Conservation (phyloP, 2,329 filamentous ascomycete species). For the Karstenula rhodostoma region DNA sequence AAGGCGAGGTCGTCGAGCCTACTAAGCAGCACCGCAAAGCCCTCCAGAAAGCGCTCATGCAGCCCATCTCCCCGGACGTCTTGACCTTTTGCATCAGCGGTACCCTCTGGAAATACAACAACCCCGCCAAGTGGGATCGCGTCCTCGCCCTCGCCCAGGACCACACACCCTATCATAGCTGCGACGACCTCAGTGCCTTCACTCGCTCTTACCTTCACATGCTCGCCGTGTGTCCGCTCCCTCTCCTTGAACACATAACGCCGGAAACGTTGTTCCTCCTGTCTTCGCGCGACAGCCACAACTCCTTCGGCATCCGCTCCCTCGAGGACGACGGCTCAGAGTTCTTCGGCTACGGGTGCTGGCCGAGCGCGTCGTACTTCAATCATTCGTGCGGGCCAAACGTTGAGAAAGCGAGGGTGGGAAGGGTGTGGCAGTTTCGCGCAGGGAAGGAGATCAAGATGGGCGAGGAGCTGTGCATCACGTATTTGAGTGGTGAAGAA, state of each 20-base stretch:
- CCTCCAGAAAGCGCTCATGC: slow-evolving; percentile 38
- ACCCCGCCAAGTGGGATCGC: slow-evolving; percentile 40
- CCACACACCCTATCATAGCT: slow-evolving; percentile 51
- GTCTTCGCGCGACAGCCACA: slow-evolving; percentile 54
- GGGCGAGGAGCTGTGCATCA: slow-evolving; percentile 58
- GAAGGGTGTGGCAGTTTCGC: slow-evolving; percentile 53
- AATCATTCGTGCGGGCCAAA: slow-evolving; percentile 59
- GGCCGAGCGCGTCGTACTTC: slow-evolving; percentile 58
- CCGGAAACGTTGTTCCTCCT: slow-evolving; percentile 45
- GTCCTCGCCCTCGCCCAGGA: slow-evolving; percentile 53
- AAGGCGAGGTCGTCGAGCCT: slow-evolving; percentile 18
- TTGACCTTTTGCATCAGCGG: slow-evolving; percentile 55
- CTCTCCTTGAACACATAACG: slow-evolving; percentile 46
- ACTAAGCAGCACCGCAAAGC: slow-evolving; percentile 47
- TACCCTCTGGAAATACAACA: slow-evolving; percentile 42
- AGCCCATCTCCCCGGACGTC: slow-evolving; percentile 46
- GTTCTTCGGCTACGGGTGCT: slow-evolving; percentile 59
- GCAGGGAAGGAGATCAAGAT: slow-evolving; percentile 43
- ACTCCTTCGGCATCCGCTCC: slow-evolving; percentile 57
- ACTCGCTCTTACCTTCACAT: slow-evolving; percentile 55
- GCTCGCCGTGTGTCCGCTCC: slow-evolving; percentile 48
- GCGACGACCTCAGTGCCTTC: slow-evolving; percentile 50
- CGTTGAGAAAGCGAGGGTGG: slow-evolving; percentile 52
- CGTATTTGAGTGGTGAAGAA: slow-evolving; percentile 59
- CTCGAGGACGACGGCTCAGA: slow-evolving; percentile 56